Conservation (phyloP, 306 rosid genomes). For the Quercus ilex region DNA sequence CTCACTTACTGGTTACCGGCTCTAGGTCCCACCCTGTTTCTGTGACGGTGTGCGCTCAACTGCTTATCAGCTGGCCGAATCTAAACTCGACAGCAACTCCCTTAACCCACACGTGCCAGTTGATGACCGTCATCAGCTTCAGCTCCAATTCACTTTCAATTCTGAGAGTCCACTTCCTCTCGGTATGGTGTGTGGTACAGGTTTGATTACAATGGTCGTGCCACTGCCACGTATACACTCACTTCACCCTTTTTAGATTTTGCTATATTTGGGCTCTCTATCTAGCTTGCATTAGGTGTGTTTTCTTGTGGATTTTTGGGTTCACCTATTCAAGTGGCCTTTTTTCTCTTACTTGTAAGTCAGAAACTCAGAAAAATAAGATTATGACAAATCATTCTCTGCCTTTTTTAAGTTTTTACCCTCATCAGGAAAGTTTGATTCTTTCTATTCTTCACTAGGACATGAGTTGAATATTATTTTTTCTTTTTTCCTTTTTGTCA, state of each 20-base stretch:
- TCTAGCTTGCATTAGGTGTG: not conserved
- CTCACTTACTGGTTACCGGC: not conserved
- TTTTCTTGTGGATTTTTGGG: not conserved
- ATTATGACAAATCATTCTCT: not conserved
- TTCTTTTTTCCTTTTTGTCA: not conserved
- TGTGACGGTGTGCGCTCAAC: too few species aligned
- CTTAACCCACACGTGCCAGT: constrained; percentile 1
- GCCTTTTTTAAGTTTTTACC: not conserved
- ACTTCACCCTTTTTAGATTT: not conserved
- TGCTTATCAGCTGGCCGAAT: not conserved
- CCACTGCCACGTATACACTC: not conserved
- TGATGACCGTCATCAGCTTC: not conserved
- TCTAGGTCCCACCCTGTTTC: not conserved
- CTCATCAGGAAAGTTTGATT: not conserved
- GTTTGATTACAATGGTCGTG: not conserved
- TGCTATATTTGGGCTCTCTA: not conserved
- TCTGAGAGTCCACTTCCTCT: not conserved
- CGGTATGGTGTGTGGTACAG: too few species aligned
- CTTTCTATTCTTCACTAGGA: too few species aligned
- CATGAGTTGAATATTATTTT: not conserved
- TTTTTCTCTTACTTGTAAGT: too few species aligned
- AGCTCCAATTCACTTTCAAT: not conserved
- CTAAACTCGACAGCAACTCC: not conserved
- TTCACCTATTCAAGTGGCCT: not conserved
- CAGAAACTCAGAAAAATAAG: too few species aligned